phyloP scores from a whole-genome alignment of 306 rosid species.

The Lathyrus aphaca region DNA sequence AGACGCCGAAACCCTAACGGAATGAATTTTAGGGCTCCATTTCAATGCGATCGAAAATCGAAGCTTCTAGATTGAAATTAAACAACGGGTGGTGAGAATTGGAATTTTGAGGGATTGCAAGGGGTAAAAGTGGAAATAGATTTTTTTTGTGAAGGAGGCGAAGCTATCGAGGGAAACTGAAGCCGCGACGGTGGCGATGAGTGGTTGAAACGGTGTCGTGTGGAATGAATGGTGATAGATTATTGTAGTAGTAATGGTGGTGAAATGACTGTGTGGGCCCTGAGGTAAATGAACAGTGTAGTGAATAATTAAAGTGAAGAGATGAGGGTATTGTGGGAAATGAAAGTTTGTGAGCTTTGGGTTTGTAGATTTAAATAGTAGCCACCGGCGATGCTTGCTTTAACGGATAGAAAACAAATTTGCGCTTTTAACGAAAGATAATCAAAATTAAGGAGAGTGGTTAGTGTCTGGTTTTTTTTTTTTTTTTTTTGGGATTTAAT shows the following conservation, averaged over 20 bases:
- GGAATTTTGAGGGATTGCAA: slow-evolving; percentile 12
- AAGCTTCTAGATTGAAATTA: slow-evolving; percentile 15
- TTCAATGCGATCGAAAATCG: slow-evolving; percentile 34
- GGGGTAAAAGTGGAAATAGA: slow-evolving; percentile 37
- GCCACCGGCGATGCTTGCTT: slow-evolving; percentile 46
- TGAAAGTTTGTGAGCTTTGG: neutral
- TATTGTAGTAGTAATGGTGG: neutral
- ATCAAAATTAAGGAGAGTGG: too few relatives aligned
- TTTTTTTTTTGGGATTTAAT: too few relatives aligned
- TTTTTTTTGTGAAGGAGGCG: neutral
- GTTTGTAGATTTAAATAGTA: neutral
- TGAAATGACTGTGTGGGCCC: slow-evolving; percentile 36
- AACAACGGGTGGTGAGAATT: neutral
- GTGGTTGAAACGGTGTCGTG: slow-evolving; percentile 45
- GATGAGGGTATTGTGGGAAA: slow-evolving; percentile 34
- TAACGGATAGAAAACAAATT: slow-evolving; percentile 19
- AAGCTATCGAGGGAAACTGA: slow-evolving; percentile 6
- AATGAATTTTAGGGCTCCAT: slow-evolving; percentile 44
- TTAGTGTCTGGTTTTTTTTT: too few relatives aligned
- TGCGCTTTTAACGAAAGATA: neutral
- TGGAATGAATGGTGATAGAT: neutral
- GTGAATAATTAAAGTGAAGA: slow-evolving; percentile 16
- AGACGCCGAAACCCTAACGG: slow-evolving; percentile 34
- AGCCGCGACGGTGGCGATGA: slow-evolving; percentile 25
- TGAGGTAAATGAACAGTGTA: slow-evolving; percentile 5